These are phyloP conservation scores for Torrubiellomyces zombiae DNA, from an alignment of 2,329 filamentous ascomycete species.

Conservation along the genomic window DNA sequence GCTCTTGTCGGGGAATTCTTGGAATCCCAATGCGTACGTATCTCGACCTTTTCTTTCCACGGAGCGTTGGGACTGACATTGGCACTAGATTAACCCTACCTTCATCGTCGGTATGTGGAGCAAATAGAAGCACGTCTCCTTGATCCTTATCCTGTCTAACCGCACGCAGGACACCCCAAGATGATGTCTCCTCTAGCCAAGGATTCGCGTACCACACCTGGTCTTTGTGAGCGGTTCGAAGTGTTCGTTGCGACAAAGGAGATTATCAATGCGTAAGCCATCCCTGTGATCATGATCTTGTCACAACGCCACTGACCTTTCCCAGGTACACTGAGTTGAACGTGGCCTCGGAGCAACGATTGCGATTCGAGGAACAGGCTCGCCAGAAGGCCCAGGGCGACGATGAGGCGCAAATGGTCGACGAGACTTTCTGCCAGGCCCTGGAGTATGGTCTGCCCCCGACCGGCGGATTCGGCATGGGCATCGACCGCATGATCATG, in stretches of 20 bases:
- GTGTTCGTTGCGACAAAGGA: constrained; percentile 68
- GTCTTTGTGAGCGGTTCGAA: constrained; percentile 93
- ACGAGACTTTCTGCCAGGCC: constrained; percentile 85
- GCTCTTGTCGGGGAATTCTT: constrained; percentile 89
- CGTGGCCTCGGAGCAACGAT: constrained; percentile 85
- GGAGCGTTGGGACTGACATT: constrained; percentile 1
- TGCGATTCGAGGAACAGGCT: constrained; percentile 79
- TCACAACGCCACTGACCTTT: too few species aligned
- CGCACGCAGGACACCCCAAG: constrained; percentile 42
- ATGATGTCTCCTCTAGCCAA: constrained; percentile 87
- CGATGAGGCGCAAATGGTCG: constrained; percentile 87
- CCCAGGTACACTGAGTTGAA: constrained; percentile 69
- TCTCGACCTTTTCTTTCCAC: neutral
- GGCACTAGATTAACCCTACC: constrained; percentile 54
- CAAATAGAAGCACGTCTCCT: neutral
- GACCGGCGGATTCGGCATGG: constrained; percentile 92
- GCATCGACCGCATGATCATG: constrained; percentile 87
- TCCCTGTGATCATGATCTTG: too few species aligned
- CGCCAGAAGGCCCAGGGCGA: constrained; percentile 92
- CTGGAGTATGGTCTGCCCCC: constrained; percentile 85
- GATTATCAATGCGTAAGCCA: constrained; percentile 61
- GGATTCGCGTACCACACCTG: constrained; percentile 66
- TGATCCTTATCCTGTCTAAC: neutral
- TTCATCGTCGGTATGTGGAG: constrained; percentile 33
- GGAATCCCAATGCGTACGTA: constrained; percentile 61